These are phyloP conservation scores for Melastoma malabathricum DNA, from an alignment of 345 rosid genomes.

Conservation along the genomic window DNA sequence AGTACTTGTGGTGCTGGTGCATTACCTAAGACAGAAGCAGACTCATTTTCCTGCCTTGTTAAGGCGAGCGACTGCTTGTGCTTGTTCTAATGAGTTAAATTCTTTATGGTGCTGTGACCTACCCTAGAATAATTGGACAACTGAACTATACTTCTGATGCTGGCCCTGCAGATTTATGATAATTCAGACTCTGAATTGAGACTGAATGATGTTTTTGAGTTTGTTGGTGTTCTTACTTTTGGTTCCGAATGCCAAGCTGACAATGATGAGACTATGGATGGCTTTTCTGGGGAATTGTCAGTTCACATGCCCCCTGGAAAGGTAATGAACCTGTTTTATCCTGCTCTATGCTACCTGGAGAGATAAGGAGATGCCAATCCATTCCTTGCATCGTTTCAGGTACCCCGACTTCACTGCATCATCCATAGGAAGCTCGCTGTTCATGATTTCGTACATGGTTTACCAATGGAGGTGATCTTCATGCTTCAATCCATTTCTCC, in stretches of 20 bases:
- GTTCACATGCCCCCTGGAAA: conserved; percentile 46
- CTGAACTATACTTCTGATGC: conserved; percentile 1
- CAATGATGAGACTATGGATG: conserved; percentile 30
- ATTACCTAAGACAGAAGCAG: conserved; percentile 13
- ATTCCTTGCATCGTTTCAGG: conserved; percentile 22
- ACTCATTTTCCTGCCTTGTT: conserved; percentile 55
- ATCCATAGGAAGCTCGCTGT: conserved; percentile 64
- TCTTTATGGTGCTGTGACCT: not conserved
- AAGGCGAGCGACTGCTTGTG: conserved; percentile 29
- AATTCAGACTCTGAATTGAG: conserved; percentile 65
- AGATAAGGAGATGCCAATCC: not conserved
- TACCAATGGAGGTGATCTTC: conserved; percentile 46
- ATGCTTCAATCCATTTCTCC: not conserved
- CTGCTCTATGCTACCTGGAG: not conserved
- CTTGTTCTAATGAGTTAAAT: not conserved
- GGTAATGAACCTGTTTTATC: conserved; percentile 19
- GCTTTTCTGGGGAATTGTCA: conserved; percentile 32
- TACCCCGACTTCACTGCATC: conserved; percentile 84
- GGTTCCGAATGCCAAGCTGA: conserved; percentile 29
- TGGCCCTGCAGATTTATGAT: conserved; percentile 52
- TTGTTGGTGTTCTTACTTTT: conserved; percentile 59
- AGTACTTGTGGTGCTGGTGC: conserved; percentile 13
- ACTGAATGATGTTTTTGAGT: conserved; percentile 84
- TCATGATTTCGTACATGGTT: conserved; percentile 39
- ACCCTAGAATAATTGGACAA: not conserved